Evolutionary conservation across 208 protist species (phyloP).

Genomic region (Leishmania gerbilli): DNA sequence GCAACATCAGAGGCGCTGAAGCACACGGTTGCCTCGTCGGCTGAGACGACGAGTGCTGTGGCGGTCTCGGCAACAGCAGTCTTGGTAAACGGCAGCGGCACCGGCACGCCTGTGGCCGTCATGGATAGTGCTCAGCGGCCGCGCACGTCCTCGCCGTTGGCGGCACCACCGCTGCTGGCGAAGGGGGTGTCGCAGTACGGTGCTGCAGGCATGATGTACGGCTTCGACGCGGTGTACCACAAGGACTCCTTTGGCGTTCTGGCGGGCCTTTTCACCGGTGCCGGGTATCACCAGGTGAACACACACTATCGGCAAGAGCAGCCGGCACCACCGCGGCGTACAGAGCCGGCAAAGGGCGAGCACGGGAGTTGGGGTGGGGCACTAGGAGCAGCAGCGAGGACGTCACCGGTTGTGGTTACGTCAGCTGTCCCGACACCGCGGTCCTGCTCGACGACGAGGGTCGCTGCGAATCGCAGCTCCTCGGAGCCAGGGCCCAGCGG

Average conservation of each 20-base stretch:
- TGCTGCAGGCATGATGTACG: constrained; percentile 38
- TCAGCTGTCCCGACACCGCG: background rate
- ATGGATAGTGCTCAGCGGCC: background rate
- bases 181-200: constrained; percentile 3
- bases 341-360: background rate
- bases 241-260: constrained; percentile 45
- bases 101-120: background rate
- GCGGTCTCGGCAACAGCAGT: background rate
- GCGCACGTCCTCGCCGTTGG: background rate
- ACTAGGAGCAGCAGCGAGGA: background rate
- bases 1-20: background rate
- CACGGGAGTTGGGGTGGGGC: background rate
- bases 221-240: constrained; percentile 36
- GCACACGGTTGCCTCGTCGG: background rate
- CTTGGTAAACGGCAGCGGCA: background rate
- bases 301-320: constrained; percentile 18
- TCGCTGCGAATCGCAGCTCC: background rate
- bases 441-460: background rate
- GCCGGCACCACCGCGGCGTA: background rate
- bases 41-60: background rate
- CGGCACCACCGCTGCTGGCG: background rate
- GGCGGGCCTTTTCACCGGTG: constrained; percentile 39
- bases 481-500: background rate
- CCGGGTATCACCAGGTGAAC: constrained; percentile 34
- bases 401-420: background rate